phyloP scores from a whole-genome alignment of 768 basidiomycete species.

The Strobilomyces confusus region DNA sequence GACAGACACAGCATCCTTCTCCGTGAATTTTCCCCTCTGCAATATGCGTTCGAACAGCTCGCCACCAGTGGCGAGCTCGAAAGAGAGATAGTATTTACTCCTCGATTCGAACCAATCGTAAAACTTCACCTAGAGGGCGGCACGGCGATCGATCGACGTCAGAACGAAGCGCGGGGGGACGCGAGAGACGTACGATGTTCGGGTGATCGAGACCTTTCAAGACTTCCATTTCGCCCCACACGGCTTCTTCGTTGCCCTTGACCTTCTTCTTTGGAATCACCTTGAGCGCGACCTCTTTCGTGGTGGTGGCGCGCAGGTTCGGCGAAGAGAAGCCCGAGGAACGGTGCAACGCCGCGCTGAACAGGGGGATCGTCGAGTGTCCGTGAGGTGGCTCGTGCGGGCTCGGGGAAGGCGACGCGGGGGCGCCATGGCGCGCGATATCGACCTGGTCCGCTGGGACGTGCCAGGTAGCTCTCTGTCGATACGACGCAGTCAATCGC shows the following conservation, averaged over 20 bases:
- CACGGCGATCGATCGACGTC: not conserved
- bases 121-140: slow-evolving; percentile 73
- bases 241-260: slow-evolving; percentile 82
- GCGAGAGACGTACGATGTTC: slow-evolving; percentile 64
- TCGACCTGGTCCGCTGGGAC: slow-evolving; percentile 59
- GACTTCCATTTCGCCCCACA: slow-evolving; percentile 94
- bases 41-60: slow-evolving; percentile 91
- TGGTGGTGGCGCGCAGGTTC: slow-evolving; percentile 31
- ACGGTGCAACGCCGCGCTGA: slow-evolving; percentile 25
- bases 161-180: not conserved
- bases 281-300: slow-evolving; percentile 80
- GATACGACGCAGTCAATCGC: not conserved
- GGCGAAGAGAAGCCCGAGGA: slow-evolving; percentile 24
- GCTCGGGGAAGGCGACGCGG: slow-evolving; percentile 32
- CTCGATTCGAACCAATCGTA: slow-evolving; percentile 96
- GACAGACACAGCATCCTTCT: slow-evolving; percentile 81
- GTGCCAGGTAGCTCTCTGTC: slow-evolving; percentile 71
- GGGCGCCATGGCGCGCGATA: slow-evolving; percentile 57
- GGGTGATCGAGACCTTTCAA: slow-evolving; percentile 86
- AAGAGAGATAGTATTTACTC: slow-evolving; percentile 91
- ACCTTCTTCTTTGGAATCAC: slow-evolving; percentile 95
- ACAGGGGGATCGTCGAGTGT: slow-evolving; percentile 28
- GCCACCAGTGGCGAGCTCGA: slow-evolving; percentile 91
- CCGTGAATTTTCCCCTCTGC: slow-evolving; percentile 86
- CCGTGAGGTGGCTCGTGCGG: slow-evolving; percentile 16